Base-by-base conservation (phyloP, 345 rosid species). In the Moricandia arvensis region DNA sequence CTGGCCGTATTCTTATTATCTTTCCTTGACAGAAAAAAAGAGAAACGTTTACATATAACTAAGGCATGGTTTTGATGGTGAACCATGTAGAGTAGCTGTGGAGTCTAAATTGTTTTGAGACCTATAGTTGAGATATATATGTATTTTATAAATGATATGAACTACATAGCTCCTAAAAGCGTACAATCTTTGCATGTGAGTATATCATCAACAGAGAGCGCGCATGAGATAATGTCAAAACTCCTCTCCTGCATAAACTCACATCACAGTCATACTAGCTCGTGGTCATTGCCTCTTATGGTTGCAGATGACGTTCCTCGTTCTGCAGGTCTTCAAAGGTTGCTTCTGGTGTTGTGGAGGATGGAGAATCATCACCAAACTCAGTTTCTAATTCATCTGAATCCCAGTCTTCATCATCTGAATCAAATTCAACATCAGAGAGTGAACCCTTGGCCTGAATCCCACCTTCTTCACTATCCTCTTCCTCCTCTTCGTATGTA, bases 401-500 rank as follows among this genome's bases (percentile, higher is more conserved):
- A 33, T 68, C 74, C 82, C 78, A 79, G 41, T 41, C 57, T 55
- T 79, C 82, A 73, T 79, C 69, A 30, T 73, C 77, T 60, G 69
- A 60, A 9, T 18, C 77, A 57, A 70, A 57, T 43, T n/a, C 75
- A 72, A 59, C 68, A 60, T 78, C 78, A 16, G 82, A 51, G 21
- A 73, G 43, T 11, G 41, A 63, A 67, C 66, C 18, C 34, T 63
- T 73, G 17, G 18, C 45, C 62, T 62, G 74, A 62, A 53, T 54
- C 66, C 35, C 66, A 66, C 47, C 43, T 59, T 65, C 72, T 71
- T 77, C 68, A 33, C 73, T 80, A 58, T 57, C 66, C 59, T 65
- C n/a, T n/a, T n/a, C 82, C 18, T 69, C 85, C 2, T 83, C 88
- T 41, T 57, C 59, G 45, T 74, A 63, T 64, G 80, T 76, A 69